A percentile compares a stretch with the other conserved stretches of the same genome.
phyloP scores from a whole-genome alignment of 1,284 basidiomycete species.

The Naganishia cerealis region DNA sequence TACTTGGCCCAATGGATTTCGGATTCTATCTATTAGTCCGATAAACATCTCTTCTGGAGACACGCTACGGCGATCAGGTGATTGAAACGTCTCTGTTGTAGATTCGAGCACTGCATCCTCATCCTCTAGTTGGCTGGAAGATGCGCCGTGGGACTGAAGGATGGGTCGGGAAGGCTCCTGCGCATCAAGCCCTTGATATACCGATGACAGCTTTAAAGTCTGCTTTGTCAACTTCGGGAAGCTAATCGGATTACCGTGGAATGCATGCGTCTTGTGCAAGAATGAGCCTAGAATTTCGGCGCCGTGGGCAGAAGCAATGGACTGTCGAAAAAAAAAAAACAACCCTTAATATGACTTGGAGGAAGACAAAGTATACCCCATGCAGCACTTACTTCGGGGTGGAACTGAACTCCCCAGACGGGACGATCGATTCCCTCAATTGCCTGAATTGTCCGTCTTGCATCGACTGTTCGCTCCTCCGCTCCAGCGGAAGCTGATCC shows the following conservation, averaged over 20 bases:
- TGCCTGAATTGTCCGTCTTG: constrained; percentile 39
- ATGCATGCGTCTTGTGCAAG: constrained; percentile 42
- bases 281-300: constrained; percentile 51
- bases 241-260: constrained; percentile 38
- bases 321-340: constrained; percentile 41
- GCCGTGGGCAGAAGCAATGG: constrained; percentile 55
- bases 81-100: constrained; percentile 2
- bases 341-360: neutral
- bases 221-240: constrained; percentile 42
- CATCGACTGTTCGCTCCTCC: constrained; percentile 27
- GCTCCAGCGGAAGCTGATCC: neutral
- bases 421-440: constrained; percentile 62
- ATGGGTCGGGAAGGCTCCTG: constrained; percentile 1
- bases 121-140: neutral
- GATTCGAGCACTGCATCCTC: constrained; percentile 17
- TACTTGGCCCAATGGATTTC: constrained; percentile 51
- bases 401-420: constrained; percentile 91
- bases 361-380: neutral
- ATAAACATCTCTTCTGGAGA: constrained; percentile 52
- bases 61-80: neutral
- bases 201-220: constrained; percentile 4
- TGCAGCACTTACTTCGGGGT: constrained; percentile 67
- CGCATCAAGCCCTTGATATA: constrained; percentile 13
- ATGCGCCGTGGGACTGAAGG: constrained; percentile 32
- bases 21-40: constrained; percentile 44